phyloP scores from a whole-genome alignment of 306 rosid species.

The Glycine soja region DNA sequence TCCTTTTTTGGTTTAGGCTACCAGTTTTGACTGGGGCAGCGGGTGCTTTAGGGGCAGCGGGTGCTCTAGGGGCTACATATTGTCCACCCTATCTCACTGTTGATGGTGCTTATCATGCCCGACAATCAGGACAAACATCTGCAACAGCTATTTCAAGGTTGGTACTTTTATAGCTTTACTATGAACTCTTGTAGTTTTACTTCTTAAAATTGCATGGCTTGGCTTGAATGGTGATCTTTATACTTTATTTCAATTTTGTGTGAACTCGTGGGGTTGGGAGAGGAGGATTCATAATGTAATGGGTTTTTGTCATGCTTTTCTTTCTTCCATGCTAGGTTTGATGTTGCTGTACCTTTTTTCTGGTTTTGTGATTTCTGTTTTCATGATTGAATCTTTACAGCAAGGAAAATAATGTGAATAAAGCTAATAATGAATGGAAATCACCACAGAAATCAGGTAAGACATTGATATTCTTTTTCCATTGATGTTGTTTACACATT shows the following conservation, averaged over 20 bases:
- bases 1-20: constrained; percentile 63
- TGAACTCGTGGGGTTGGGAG: background rate
- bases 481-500: constrained; percentile 1
- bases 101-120: constrained; percentile 73
- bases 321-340: background rate
- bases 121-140: constrained; percentile 82
- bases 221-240: background rate
- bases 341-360: background rate
- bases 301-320: background rate
- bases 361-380: constrained; percentile 38
- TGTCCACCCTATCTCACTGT: constrained; percentile 86
- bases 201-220: constrained; percentile 19
- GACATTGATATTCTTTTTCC: constrained; percentile 27
- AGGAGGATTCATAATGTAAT: background rate
- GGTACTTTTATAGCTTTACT: constrained; percentile 16
- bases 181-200: background rate
- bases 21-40: constrained; percentile 92
- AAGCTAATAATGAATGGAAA: constrained; percentile 68
- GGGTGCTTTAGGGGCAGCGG: constrained; percentile 48
- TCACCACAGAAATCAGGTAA: constrained; percentile 73
- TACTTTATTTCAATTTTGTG: background rate
- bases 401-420: constrained; percentile 65
- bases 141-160: constrained; percentile 64
- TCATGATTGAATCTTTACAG: constrained; percentile 55
- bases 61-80: constrained; percentile 83